Percentiles rank a stretch among this genome's conserved stretches.
phyloP scores from a whole-genome alignment of 805 yeast genomes.

The Teunomyces kruisii region DNA sequence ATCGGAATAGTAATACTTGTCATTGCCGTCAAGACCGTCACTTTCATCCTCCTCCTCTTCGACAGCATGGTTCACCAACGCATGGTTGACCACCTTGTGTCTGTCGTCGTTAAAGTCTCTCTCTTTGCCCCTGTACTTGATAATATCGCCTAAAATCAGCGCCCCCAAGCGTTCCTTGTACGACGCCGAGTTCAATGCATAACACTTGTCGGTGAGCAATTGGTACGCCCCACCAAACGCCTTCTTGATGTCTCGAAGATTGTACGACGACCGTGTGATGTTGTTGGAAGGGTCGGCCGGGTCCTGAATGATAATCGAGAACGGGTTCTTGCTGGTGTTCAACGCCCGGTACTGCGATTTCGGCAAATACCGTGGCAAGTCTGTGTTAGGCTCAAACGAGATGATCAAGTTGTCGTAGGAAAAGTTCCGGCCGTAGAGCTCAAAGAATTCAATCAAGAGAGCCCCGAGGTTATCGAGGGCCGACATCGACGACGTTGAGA shows the following conservation, averaged over 20 bases:
- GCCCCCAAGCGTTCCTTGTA: slow-evolving; percentile 67
- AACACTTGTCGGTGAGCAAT: slow-evolving; percentile 70
- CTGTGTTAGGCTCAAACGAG: slow-evolving; percentile 54
- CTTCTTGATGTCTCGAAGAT: slow-evolving; percentile 72
- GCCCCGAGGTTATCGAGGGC: slow-evolving; percentile 81
- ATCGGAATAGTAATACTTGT: slow-evolving; percentile 44
- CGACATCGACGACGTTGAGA: slow-evolving; percentile 63
- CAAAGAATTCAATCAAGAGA: slow-evolving; percentile 85
- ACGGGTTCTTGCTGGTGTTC: slow-evolving; percentile 52
- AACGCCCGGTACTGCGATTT: slow-evolving; percentile 56
- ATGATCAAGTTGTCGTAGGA: slow-evolving; percentile 79
- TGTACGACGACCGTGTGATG: slow-evolving; percentile 81
- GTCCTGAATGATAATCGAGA: slow-evolving; percentile 77
- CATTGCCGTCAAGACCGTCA: slow-evolving; percentile 38
- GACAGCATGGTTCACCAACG: slow-evolving; percentile 36
- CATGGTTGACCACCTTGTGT: slow-evolving; percentile 58
- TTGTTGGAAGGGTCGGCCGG: slow-evolving; percentile 85
- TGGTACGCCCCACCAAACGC: slow-evolving; percentile 90
- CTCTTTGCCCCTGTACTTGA: slow-evolving; percentile 69
- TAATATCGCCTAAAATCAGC: slow-evolving; percentile 77
- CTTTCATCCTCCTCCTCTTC: slow-evolving; percentile 28
- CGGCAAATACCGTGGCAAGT: slow-evolving; percentile 56
- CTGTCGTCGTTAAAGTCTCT: slow-evolving; percentile 80
- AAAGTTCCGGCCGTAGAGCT: slow-evolving; percentile 85
- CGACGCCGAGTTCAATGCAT: slow-evolving; percentile 63